Conservation (phyloP, 768 basidiomycete genomes). For the Naganishia vaughanmartiniae region DNA sequence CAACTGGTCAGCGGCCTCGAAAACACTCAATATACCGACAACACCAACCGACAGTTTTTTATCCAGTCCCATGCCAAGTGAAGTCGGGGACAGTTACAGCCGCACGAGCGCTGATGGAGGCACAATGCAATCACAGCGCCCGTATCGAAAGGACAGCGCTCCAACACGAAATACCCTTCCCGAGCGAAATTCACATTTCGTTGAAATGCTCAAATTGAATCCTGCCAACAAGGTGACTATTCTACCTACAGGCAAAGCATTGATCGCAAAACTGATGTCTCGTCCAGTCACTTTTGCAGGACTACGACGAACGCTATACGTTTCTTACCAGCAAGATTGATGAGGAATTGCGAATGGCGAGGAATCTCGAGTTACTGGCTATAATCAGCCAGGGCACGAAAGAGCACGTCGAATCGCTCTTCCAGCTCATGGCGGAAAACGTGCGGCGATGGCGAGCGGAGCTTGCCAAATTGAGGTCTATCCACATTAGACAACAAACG, state of each 20-base stretch:
- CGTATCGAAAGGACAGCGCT: not conserved
- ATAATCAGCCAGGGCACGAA: constrained; percentile 84
- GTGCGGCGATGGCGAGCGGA: constrained; percentile 69
- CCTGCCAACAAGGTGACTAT: not conserved
- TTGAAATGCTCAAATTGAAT: not conserved
- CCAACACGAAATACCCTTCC: not conserved
- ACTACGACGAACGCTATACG: constrained; percentile 39
- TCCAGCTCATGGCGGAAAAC: constrained; percentile 65
- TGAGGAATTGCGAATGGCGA: constrained; percentile 65
- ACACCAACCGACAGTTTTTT: not conserved
- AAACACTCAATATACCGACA: constrained; percentile 24
- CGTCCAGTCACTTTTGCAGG: constrained; percentile 37
- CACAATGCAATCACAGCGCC: not conserved
- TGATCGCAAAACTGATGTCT: constrained; percentile 13
- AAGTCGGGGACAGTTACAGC: too few relatives aligned
- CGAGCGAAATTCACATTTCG: not conserved
- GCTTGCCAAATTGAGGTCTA: constrained; percentile 63
- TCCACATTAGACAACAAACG: constrained; percentile 1
- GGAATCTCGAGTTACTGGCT: constrained; percentile 78
- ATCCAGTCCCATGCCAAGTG: not conserved
- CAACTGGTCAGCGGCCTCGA: constrained; percentile 83
- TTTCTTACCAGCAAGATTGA: constrained; percentile 57
- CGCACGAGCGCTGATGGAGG: not conserved
- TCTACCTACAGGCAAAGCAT: not conserved
- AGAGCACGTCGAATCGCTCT: constrained; percentile 64